A percentile compares a stretch with the other conserved stretches of the same genome.
These are phyloP conservation scores for Punica granatum DNA, from an alignment of 345 rosid genomes.

Conservation along the genomic window DNA sequence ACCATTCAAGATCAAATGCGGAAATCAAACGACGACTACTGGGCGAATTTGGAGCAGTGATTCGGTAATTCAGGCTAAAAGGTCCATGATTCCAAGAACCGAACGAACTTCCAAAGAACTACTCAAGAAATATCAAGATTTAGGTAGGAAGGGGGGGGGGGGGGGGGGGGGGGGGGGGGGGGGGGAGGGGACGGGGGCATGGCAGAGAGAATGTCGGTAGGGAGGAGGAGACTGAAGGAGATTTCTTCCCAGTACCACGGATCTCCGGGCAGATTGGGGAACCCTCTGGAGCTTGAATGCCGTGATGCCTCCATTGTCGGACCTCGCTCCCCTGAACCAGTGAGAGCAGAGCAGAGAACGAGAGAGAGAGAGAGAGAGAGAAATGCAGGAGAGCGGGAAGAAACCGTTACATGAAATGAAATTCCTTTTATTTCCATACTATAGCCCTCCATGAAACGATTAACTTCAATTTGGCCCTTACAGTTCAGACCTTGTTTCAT, in stretches of 20 bases:
- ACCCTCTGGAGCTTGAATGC: not conserved
- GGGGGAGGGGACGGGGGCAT: not conserved
- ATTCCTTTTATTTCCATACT: not conserved
- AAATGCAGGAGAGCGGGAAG: conserved; percentile 2
- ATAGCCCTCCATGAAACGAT: not conserved
- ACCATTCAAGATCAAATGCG: not conserved
- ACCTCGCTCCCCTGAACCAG: not conserved
- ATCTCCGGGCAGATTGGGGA: conserved; percentile 12
- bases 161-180: no score
- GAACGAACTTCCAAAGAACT: not conserved
- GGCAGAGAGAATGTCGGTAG: not conserved
- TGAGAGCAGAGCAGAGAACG: no score
- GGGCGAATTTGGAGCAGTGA: not conserved
- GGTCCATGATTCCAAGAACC: not conserved
- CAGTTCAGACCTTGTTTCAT: no score
- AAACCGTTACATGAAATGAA: not conserved
- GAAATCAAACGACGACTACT: not conserved
- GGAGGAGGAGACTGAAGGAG: not conserved
- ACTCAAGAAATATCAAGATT: not conserved
- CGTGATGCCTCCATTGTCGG: not conserved
- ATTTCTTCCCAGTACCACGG: conserved; percentile 17
- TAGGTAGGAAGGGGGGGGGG: no score
- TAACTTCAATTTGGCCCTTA: not conserved
- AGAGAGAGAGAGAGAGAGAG: not conserved
- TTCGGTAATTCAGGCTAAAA: not conserved